Evolutionary conservation across 2,329 filamentous ascomycete species (phyloP).

Genomic region (Scytalidium sp.): DNA sequence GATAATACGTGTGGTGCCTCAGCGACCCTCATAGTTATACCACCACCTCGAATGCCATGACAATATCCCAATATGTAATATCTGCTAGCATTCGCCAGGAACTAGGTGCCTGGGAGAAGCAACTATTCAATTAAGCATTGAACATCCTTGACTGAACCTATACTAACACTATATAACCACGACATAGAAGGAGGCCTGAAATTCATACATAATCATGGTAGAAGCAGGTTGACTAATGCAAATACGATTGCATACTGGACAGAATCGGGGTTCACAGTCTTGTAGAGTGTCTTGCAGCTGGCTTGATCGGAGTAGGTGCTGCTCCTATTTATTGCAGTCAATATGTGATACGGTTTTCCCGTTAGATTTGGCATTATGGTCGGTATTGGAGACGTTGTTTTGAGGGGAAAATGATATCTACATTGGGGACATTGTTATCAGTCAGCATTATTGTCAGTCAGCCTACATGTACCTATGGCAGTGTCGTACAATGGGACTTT

Average conservation of each 20-base stretch:
- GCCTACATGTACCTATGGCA: constrained; percentile 4
- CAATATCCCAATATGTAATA: too few species aligned
- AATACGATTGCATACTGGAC: constrained; percentile 23
- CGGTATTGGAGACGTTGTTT: constrained; percentile 33
- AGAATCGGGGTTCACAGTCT: constrained; percentile 28
- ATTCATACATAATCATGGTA: constrained; percentile 7
- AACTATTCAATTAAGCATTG: too few species aligned
- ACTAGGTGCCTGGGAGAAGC: too few species aligned
- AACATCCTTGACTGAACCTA: too few species aligned
- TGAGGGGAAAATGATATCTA: constrained; percentile 20
- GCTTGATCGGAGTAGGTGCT: constrained; percentile 29
- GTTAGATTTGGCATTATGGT: constrained; percentile 32
- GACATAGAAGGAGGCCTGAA: too few species aligned
- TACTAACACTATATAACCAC: too few species aligned
- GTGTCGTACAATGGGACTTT: constrained; percentile 15
- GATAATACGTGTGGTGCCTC: too few species aligned
- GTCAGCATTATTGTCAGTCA: too few species aligned
- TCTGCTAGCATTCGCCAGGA: too few species aligned
- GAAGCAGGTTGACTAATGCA: constrained; percentile 13
- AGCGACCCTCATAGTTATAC: too few species aligned
- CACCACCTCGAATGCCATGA: too few species aligned
- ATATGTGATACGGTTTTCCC: constrained; percentile 27
- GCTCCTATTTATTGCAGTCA: constrained; percentile 28
- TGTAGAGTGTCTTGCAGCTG: constrained; percentile 27
- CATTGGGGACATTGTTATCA: constrained; percentile 25